phyloP scores from a whole-genome alignment of 371 early-diverging fungal species.

The Haplosporangium sp. region DNA sequence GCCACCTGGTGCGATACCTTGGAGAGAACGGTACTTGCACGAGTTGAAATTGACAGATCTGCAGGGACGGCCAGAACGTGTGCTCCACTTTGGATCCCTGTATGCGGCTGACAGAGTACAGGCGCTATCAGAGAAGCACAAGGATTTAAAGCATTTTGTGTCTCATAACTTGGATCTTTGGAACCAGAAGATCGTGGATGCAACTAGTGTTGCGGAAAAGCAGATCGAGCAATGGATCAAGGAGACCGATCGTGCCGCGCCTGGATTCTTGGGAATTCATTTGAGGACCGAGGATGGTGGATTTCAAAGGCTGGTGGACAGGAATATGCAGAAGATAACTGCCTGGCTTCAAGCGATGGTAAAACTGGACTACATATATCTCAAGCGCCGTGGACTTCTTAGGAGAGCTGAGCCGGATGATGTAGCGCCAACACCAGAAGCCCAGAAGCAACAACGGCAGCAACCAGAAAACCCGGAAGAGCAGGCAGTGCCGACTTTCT shows the following conservation, averaged over 20 bases:
- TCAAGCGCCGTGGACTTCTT: not conserved
- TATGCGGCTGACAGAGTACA: slow-evolving; percentile 67
- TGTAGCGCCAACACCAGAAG: not conserved
- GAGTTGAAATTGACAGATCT: slow-evolving; percentile 50
- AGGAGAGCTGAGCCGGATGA: not conserved
- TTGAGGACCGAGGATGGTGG: slow-evolving; percentile 65
- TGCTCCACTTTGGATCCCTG: slow-evolving; percentile 69
- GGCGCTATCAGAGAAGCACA: slow-evolving; percentile 58
- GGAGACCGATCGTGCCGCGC: slow-evolving; percentile 14
- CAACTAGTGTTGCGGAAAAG: slow-evolving; percentile 55
- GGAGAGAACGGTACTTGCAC: slow-evolving; percentile 5
- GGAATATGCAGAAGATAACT: slow-evolving; percentile 24
- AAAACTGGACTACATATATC: slow-evolving; percentile 21
- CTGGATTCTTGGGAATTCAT: slow-evolving; percentile 67
- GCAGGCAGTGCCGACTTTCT: slow-evolving; percentile 11
- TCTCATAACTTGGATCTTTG: slow-evolving; percentile 62
- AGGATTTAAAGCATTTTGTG: slow-evolving; percentile 48
- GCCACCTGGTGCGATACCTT: not conserved
- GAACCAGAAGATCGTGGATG: slow-evolving; percentile 59
- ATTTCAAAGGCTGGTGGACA: slow-evolving; percentile 60
- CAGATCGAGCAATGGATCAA: slow-evolving; percentile 42
- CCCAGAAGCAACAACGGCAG: not conserved
- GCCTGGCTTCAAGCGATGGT: slow-evolving; percentile 34
- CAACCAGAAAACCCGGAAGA: not conserved
- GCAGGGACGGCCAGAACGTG: slow-evolving; percentile 53